Conservation (phyloP, 2,329 filamentous ascomycete genomes). For the Xenosphaeropsis pyriputrescens region DNA sequence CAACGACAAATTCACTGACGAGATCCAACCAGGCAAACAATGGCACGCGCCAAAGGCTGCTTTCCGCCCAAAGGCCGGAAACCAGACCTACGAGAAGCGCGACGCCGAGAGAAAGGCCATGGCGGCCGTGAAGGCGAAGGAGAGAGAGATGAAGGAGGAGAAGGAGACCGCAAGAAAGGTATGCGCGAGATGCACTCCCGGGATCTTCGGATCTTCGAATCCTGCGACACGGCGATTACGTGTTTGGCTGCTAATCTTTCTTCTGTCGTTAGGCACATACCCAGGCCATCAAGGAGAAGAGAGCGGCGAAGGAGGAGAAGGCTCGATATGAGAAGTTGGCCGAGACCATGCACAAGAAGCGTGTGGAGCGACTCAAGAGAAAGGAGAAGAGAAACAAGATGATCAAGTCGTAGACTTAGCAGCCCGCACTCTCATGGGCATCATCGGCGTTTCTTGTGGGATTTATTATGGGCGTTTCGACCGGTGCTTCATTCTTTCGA, state of each 20-base stretch:
- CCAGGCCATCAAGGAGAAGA: constrained; percentile 69
- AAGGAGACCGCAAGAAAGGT: constrained; percentile 84
- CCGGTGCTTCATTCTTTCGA: background rate
- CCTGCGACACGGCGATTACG: background rate
- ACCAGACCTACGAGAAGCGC: constrained; percentile 68
- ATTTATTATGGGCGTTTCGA: constrained; percentile 2
- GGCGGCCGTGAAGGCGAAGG: constrained; percentile 74
- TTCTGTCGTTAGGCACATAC: constrained; percentile 22
- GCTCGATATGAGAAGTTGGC: constrained; percentile 88
- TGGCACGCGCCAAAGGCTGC: constrained; percentile 77
- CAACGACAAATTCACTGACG: constrained; percentile 5
- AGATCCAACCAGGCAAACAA: constrained; percentile 59
- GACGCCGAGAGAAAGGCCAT: constrained; percentile 53
- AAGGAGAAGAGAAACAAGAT: constrained; percentile 94
- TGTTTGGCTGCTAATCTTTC: no score
- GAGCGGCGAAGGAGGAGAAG: constrained; percentile 81
- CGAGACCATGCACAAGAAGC: constrained; percentile 94
- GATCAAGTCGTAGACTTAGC: constrained; percentile 38
- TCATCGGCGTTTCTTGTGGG: constrained; percentile 4
- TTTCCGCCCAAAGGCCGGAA: constrained; percentile 68
- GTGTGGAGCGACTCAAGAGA: constrained; percentile 82
- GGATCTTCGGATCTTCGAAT: background rate
- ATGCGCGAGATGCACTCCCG: constrained; percentile 13
- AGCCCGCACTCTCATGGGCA: constrained; percentile 1
- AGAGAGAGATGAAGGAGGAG: constrained; percentile 92